phyloP scores from a whole-genome alignment of 225 moss, liverwort and hornwort genomes.

The Pseudisothecium myosuroides region DNA sequence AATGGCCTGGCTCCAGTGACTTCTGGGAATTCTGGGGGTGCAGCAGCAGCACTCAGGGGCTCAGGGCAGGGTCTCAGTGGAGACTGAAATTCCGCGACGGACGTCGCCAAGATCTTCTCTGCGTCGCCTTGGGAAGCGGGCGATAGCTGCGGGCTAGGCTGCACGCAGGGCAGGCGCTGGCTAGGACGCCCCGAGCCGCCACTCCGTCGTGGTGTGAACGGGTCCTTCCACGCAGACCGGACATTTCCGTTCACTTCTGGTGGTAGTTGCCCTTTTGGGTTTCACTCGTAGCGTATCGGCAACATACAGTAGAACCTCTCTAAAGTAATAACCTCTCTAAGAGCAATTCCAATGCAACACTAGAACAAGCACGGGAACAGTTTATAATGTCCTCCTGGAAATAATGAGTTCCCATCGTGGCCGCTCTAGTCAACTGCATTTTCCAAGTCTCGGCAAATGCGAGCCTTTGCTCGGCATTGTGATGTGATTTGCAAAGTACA shows the following conservation, averaged over 20 bases:
- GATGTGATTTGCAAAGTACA: too few relatives aligned
- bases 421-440: too few relatives aligned
- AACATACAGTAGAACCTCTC: too few relatives aligned
- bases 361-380: too few relatives aligned
- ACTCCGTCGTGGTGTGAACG: neutral
- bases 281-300: neutral
- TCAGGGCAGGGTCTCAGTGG: neutral
- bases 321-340: too few relatives aligned
- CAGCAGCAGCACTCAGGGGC: neutral
- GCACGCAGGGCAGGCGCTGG: neutral
- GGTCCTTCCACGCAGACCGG: neutral
- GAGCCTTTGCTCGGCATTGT: too few relatives aligned
- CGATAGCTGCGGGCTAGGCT: neutral
- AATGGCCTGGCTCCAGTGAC: neutral
- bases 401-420: too few relatives aligned
- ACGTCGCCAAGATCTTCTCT: neutral
- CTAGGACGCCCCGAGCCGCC: neutral
- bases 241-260: neutral
- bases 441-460: too few relatives aligned
- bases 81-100: neutral
- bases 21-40: neutral
- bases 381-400: too few relatives aligned
- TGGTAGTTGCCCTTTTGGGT: neutral
- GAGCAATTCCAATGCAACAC: too few relatives aligned
- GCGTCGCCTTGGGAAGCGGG: neutral